These are phyloP conservation scores for Cichorium intybus DNA, from an alignment of 140 eudicot genomes.

Conservation along the genomic window DNA sequence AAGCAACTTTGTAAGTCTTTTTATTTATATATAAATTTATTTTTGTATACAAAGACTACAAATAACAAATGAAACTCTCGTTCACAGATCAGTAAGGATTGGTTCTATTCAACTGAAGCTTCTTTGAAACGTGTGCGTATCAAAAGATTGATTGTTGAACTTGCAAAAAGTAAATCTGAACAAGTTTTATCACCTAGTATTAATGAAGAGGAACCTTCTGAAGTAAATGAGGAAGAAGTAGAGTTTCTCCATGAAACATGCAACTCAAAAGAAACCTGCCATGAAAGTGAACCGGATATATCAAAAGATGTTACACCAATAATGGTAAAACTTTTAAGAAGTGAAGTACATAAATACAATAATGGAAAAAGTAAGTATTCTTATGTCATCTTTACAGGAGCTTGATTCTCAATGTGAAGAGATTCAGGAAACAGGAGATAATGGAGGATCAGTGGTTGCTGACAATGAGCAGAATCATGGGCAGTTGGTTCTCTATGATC, in stretches of 20 bases:
- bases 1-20: slow-evolving; percentile 46
- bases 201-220: slow-evolving; percentile 21
- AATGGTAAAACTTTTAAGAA: slow-evolving; percentile 29
- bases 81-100: not conserved
- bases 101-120: slow-evolving; percentile 62
- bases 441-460: slow-evolving; percentile 18
- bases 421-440: slow-evolving; percentile 2
- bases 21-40: too few species aligned
- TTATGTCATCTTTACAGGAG: slow-evolving; percentile 5
- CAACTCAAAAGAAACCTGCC: slow-evolving; percentile 19
- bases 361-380: too few species aligned
- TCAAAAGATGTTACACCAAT: slow-evolving; percentile 13
- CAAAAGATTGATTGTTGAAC: slow-evolving; percentile 41
- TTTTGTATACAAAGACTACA: too few species aligned
- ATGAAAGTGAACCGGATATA: slow-evolving; percentile 6
- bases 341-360: slow-evolving; percentile 2
- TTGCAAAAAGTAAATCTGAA: slow-evolving; percentile 27
- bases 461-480: slow-evolving; percentile 20
- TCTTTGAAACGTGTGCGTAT: slow-evolving; percentile 61
- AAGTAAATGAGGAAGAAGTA: slow-evolving; percentile 22
- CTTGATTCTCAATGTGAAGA: slow-evolving; percentile 10
- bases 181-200: slow-evolving; percentile 15
- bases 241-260: slow-evolving; percentile 21
- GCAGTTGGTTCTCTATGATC: slow-evolving; percentile 33
- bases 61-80: too few species aligned